A percentile compares a stretch with the other conserved stretches of the same genome.
These are phyloP conservation scores for Aspergillus sp. DNA, from an alignment of 2,329 filamentous ascomycete species.

Conservation along the genomic window DNA sequence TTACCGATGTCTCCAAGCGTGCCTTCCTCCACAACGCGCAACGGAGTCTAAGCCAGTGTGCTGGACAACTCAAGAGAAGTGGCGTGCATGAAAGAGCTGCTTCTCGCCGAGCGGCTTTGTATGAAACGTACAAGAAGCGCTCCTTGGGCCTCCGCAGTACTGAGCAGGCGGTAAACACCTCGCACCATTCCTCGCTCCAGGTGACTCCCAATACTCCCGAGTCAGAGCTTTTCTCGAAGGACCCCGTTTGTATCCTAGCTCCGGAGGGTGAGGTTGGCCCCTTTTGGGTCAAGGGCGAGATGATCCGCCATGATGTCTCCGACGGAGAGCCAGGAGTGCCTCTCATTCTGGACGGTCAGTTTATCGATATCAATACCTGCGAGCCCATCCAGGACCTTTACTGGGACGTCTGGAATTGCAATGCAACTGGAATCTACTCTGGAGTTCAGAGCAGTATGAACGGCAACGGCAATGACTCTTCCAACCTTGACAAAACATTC, in stretches of 20 bases:
- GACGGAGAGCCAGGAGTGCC: conserved; percentile 39
- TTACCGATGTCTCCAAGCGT: conserved; percentile 9
- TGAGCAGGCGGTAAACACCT: background rate
- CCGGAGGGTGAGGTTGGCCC: conserved; percentile 52
- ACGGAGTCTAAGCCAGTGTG: background rate
- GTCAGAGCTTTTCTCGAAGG: background rate
- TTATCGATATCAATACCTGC: conserved; percentile 44
- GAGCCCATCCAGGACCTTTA: conserved; percentile 38
- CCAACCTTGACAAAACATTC: conserved; percentile 43
- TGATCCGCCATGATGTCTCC: conserved; percentile 38
- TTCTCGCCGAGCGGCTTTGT: background rate
- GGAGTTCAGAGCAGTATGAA: conserved; percentile 28
- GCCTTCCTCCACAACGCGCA: conserved; percentile 11
- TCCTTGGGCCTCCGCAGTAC: background rate
- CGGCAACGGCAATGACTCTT: conserved; percentile 28
- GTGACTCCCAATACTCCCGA: background rate
- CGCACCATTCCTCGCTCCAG: background rate
- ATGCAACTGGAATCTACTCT: conserved; percentile 33
- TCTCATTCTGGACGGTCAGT: conserved; percentile 37
- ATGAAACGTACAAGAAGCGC: background rate
- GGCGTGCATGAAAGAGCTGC: background rate
- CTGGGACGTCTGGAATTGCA: conserved; percentile 41
- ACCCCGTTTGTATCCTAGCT: conserved; percentile 46
- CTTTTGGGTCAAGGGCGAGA: conserved; percentile 48
- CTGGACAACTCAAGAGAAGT: conserved; percentile 17